Base-by-base conservation (phyloP, 169 alveolate species). In the Toxoplasma gondii region DNA sequence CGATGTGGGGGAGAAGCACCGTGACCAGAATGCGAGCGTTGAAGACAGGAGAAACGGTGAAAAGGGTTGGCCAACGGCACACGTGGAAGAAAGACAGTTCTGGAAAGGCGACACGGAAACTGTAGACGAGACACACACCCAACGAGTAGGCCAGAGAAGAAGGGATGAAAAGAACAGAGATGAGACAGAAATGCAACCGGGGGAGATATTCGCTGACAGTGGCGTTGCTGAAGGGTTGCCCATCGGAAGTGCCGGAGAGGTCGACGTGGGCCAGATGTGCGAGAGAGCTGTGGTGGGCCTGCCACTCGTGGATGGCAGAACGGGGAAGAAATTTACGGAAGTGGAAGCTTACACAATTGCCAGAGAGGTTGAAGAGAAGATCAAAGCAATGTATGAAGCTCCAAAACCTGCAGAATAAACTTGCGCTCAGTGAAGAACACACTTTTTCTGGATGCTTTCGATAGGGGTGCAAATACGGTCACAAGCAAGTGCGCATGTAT, bases 281-380 rank as follows among this genome's bases (percentile, higher is more conserved):
- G 86, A 78, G 22, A 17, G 45, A 16, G 49, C 29, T 10, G 86
- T 78, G 44, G 86, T 78, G n/a, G 86, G 86, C 49, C 45, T 78
- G 9, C 86, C 86, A 16, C 49, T 78, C 10, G 7, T 17, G 1
- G 86, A 78, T 27, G 86, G 86, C 2, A 78, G 22, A 10, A 36
- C 86, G 43, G 86, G 86, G 44, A 78, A 78, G 45, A n/a, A 16
- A 29, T 78, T 78, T n/a, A 78, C 86, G 22, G 45, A 78, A 31
- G 45, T 2, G 22, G 86, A 78, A n/a, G 86, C 86, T 10, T n/a
- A 38, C 49, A 10, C 27, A 27, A 19, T 78, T 17, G 86, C 74
- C 74, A 22, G 74, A 1, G 74, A 64, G 1, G 74, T 64, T 19
- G 74, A 16, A 16, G 74, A 4, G n/a, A 16, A 27, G 5, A 16